These are phyloP conservation scores for Cochlearia excelsa DNA, from an alignment of 345 rosid genomes.

Conservation along the genomic window DNA sequence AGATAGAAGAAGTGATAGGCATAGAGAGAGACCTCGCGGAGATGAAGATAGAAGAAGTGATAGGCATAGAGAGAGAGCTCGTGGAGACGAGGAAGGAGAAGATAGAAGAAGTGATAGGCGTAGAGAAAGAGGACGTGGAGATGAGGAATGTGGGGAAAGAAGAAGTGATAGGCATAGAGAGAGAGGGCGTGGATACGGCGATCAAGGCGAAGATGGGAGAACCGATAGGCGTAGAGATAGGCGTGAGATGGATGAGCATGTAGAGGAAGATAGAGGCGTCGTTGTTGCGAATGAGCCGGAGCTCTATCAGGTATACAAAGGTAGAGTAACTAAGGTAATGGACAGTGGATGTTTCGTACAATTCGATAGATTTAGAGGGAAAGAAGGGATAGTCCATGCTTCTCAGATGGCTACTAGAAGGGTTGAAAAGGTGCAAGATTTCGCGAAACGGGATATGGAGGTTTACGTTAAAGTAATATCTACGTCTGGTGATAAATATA, in stretches of 20 bases:
- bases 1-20: conserved; percentile 11
- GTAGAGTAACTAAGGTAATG: conserved; percentile 81
- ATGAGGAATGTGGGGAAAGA: conserved; percentile 27
- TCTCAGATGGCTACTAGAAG: conserved; percentile 77
- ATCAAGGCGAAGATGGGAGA: conserved; percentile 15
- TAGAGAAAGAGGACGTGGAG: conserved; percentile 28
- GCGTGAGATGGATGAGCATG: conserved; percentile 28
- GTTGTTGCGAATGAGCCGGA: conserved; percentile 51
- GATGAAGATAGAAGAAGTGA: conserved; percentile 29
- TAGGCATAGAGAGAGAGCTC: conserved; percentile 20
- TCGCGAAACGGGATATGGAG: conserved; percentile 69
- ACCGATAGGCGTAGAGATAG: conserved; percentile 35
- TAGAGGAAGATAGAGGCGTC: conserved; percentile 21
- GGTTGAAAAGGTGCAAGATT: conserved; percentile 45
- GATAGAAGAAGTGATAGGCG: conserved; percentile 16
- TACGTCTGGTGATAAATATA: conserved; percentile 50
- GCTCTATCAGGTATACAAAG: conserved; percentile 70
- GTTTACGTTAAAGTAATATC: conserved; percentile 83
- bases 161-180: conserved; percentile 32
- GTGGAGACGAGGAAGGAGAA: conserved; percentile 25
- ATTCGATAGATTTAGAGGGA: conserved; percentile 69
- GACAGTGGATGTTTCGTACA: conserved; percentile 82
- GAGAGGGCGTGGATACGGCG: neutral
- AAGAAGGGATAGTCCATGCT: conserved; percentile 87
- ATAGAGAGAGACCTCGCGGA: conserved; percentile 39